Base-by-base conservation (phyloP, 805 yeast genomes). In the Cyberlindnera samutprakarnensis region DNA sequence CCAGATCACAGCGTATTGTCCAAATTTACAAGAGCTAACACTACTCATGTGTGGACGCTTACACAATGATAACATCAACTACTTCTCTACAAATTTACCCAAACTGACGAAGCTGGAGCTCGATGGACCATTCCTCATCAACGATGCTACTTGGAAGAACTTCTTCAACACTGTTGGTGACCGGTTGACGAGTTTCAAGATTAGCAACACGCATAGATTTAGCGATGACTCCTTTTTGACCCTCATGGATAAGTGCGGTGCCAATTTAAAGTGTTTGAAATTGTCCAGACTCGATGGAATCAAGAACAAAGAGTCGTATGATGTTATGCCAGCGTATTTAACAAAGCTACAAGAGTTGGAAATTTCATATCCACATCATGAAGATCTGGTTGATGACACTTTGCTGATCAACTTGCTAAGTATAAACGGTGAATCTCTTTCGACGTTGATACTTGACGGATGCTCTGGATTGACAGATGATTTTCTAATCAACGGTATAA, bases 41-140 rank as follows among this genome's bases (percentile, higher is more conserved):
- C 60, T 92, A 27, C 75, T 76, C 37, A 90, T 88, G 96, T 90
- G 97, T 62, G 98, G 98, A 5, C 88, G 83, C 44, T 59, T 92
- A 25, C 86, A 81, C 45, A 83, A 83, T 51, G 87, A 79, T 41
- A 79, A 81, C 36, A 53, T 92, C 37, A 51, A 62, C 13, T 81
- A 85, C 50, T 73, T 70, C 38, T 68, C 72, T 5, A 60, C 72
- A 8, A 78, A 83, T 40, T 61, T 90, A 25, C 58, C 59, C 0
- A 56, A 69, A 19, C 61, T 92, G 28, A 62, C 54, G 12, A 63
- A 71, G 11, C 35, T 90, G 7, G 61, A 69, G n/a, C 58, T 92
- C 23, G 88, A 90, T 54, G 99, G 99, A 0, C 86, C 96, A 0
- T 92, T 92, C 51, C 59, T 92, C 43, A 78, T 92, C 28, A 76